Conservation (phyloP, 352 stramenopile genomes). For the Nothophytophthora sp. region DNA sequence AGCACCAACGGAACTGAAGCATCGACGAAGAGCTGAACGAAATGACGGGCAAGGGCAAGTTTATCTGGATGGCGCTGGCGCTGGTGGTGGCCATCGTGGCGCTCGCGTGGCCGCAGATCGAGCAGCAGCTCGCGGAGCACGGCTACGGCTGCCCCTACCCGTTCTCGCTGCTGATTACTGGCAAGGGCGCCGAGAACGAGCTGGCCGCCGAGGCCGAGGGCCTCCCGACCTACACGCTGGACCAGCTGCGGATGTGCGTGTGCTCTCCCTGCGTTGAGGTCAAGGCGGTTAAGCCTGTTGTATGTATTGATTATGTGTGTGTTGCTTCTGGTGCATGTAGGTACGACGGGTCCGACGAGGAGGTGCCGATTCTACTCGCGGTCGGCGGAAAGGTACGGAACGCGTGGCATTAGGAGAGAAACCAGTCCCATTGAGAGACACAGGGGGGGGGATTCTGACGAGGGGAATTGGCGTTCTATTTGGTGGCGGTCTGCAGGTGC, state of each 20-base stretch:
- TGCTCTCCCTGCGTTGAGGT: neutral
- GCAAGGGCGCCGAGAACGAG: slow-evolving; percentile 19
- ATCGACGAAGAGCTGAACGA: neutral
- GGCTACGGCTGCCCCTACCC: slow-evolving; percentile 70
- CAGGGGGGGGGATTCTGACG: slow-evolving; percentile 1
- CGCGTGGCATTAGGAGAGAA: slow-evolving; percentile 1
- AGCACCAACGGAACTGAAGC: slow-evolving; percentile 20
- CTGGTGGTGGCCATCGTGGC: slow-evolving; percentile 55
- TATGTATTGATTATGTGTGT: slow-evolving; percentile 11
- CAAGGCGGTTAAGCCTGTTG: neutral
- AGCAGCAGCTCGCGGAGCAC: slow-evolving; percentile 56
- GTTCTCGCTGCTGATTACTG: slow-evolving; percentile 48
- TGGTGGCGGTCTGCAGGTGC: slow-evolving; percentile 36
- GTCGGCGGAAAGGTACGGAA: slow-evolving; percentile 80
- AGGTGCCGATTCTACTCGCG: slow-evolving; percentile 64
- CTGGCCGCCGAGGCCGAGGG: slow-evolving; percentile 26
- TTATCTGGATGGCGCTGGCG: slow-evolving; percentile 50
- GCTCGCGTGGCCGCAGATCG: slow-evolving; percentile 70
- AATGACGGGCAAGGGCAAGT: slow-evolving; percentile 38
- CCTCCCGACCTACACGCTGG: slow-evolving; percentile 54
- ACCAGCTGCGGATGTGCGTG: slow-evolving; percentile 58
- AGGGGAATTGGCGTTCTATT: neutral
- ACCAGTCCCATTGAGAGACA: neutral
- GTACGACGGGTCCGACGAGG: slow-evolving; percentile 69
- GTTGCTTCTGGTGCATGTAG: slow-evolving; percentile 30